A percentile compares a stretch with the other conserved stretches of the same genome.
Conservation (phyloP, 257 asterid genomes). For the Cinchona pubescens region DNA sequence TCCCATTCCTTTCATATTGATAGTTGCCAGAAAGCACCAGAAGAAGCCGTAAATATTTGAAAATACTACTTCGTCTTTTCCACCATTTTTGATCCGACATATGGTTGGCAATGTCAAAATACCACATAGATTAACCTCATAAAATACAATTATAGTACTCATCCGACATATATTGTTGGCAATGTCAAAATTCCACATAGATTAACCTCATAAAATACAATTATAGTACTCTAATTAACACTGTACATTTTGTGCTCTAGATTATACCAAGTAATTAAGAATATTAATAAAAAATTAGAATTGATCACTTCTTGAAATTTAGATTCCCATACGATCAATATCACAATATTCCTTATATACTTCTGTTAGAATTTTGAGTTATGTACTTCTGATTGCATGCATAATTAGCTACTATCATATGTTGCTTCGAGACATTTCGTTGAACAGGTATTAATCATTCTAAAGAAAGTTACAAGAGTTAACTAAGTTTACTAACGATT, state of each 20-base stretch:
- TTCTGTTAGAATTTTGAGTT: not conserved
- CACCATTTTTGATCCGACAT: not conserved
- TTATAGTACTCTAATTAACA: not conserved
- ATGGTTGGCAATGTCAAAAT: no score
- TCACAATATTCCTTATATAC: not conserved
- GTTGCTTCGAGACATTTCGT: no score
- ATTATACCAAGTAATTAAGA: not conserved
- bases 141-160: no score
- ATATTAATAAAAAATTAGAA: not conserved
- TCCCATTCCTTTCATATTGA: not conserved
- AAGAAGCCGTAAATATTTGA: not conserved
- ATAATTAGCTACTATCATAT: no score
- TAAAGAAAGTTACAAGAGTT: no score
- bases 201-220: no score
- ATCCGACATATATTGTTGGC: no score
- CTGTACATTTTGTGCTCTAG: not conserved
- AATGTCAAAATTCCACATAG: no score
- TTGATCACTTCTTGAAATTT: no score
- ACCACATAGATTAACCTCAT: not conserved
- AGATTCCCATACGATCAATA: no score
- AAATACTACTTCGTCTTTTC: conserved; percentile 3
- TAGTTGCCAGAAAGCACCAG: not conserved
- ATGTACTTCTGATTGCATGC: not conserved
- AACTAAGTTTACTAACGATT: no score
- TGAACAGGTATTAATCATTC: no score